phyloP scores from a whole-genome alignment of 441 rosid genomes.

The Macaranga tanarius region DNA sequence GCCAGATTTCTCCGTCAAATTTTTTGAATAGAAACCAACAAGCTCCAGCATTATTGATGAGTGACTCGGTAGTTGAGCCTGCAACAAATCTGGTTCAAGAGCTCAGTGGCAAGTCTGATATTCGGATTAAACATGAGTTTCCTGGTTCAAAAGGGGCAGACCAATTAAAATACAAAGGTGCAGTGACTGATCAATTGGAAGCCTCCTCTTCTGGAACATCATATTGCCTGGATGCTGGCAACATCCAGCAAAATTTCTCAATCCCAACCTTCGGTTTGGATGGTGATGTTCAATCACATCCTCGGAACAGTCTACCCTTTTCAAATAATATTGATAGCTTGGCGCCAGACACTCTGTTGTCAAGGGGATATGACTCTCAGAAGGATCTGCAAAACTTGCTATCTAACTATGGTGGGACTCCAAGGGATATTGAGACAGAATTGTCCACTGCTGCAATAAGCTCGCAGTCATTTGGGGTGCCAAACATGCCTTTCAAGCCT shows the following conservation, averaged over 20 bases:
- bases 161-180: conserved; percentile 63
- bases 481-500: conserved; percentile 69
- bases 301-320: conserved; percentile 62
- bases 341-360: conserved; percentile 70
- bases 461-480: conserved; percentile 89
- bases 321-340: conserved; percentile 60
- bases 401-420: conserved; percentile 68
- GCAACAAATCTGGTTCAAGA: conserved; percentile 60
- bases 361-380: conserved; percentile 82
- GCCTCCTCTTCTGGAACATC: conserved; percentile 96
- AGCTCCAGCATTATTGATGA: conserved; percentile 48
- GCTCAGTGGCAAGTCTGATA: conserved; percentile 62
- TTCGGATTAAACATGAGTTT: conserved; percentile 54
- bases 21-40: conserved; percentile 71
- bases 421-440: conserved; percentile 88
- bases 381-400: conserved; percentile 93
- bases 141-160: conserved; percentile 53
- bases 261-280: conserved; percentile 74
- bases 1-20: conserved; percentile 65
- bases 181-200: conserved; percentile 74
- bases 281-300: conserved; percentile 71
- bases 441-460: conserved; percentile 86
- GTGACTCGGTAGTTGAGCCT: conserved; percentile 58
- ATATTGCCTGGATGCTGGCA: conserved; percentile 73
- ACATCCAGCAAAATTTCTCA: conserved; percentile 65